Conservation (phyloP, 1,284 basidiomycete genomes). For the Pseudozyma hubeiensis region DNA sequence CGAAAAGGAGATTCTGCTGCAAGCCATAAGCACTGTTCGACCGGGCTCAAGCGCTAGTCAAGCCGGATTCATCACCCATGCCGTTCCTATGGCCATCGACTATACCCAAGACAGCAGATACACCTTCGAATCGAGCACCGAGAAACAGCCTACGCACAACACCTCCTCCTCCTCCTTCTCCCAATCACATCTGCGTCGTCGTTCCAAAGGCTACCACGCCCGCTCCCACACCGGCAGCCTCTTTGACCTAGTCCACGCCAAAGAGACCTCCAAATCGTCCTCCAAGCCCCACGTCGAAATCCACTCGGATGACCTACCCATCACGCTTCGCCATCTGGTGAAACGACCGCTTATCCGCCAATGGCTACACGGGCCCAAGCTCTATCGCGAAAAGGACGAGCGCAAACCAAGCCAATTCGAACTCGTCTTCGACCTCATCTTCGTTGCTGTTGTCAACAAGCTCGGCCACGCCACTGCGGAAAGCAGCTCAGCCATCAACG, state of each 20-base stretch:
- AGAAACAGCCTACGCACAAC: constrained; percentile 2
- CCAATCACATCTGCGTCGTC: constrained; percentile 20
- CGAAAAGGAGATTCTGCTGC: constrained; percentile 18
- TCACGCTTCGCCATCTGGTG: constrained; percentile 60
- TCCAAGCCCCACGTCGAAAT: constrained; percentile 39
- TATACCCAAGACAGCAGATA: constrained; percentile 19
- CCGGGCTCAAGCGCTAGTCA: constrained; percentile 3
- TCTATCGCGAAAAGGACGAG: constrained; percentile 65
- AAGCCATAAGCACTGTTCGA: constrained; percentile 4
- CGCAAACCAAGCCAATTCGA: constrained; percentile 65
- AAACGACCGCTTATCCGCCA: constrained; percentile 67
- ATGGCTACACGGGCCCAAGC: constrained; percentile 63
- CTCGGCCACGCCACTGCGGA: constrained; percentile 62
- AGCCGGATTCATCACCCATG: constrained; percentile 14
- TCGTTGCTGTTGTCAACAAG: constrained; percentile 58
- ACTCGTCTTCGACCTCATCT: constrained; percentile 67
- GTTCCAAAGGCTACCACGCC: constrained; percentile 19
- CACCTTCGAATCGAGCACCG: constrained; percentile 6
- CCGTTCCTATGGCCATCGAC: constrained; percentile 23
- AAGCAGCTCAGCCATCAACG: constrained; percentile 58
- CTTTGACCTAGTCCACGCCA: constrained; percentile 43
- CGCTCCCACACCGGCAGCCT: constrained; percentile 24
- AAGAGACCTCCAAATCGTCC: constrained; percentile 10
- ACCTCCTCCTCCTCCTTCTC: not conserved
- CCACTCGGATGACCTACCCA: constrained; percentile 57